These are phyloP conservation scores for Diaporthe humulicola DNA, from an alignment of 2,329 filamentous ascomycete genomes.

Conservation along the genomic window DNA sequence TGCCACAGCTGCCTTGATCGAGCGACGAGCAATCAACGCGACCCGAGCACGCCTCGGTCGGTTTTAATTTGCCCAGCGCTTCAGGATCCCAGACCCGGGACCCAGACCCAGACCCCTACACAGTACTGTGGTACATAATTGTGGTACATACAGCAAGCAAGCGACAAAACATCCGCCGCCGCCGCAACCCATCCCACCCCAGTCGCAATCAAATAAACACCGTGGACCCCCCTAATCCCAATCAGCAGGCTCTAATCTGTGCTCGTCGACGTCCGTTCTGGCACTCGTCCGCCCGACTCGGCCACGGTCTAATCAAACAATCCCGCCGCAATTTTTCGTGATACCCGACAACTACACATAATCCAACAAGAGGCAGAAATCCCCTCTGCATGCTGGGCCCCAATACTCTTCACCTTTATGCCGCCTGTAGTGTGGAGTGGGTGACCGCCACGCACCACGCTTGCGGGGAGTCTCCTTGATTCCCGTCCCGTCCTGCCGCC, in stretches of 20 bases:
- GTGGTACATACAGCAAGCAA: neutral
- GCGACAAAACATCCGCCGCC: slow-evolving; percentile 12
- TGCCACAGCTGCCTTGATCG: slow-evolving; percentile 24
- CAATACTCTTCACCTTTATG: slow-evolving; percentile 30
- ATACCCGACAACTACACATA: slow-evolving; percentile 20
- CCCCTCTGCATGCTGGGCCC: slow-evolving; percentile 10
- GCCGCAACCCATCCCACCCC: slow-evolving; percentile 16
- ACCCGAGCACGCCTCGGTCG: slow-evolving; percentile 29
- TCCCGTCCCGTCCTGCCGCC: slow-evolving; percentile 27
- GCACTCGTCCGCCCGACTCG: slow-evolving; percentile 24
- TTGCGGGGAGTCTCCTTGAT: slow-evolving; percentile 25
- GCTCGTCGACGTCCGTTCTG: slow-evolving; percentile 25
- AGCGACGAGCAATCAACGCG: slow-evolving; percentile 15
- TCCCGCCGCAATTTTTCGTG: slow-evolving; percentile 20
- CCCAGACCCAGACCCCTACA: slow-evolving; percentile 22
- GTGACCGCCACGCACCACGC: slow-evolving; percentile 32
- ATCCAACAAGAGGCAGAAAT: neutral
- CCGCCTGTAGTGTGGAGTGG: slow-evolving; percentile 36
- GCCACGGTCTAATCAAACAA: slow-evolving; percentile 19
- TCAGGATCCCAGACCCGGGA: slow-evolving; percentile 24
- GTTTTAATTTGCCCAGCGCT: slow-evolving; percentile 32
- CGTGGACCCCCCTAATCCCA: slow-evolving; percentile 31
- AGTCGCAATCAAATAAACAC: slow-evolving; percentile 35
- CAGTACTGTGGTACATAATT: too few relatives aligned
- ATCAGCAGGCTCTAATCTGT: slow-evolving; percentile 8